These are phyloP conservation scores for Boletus insuetus DNA, from an alignment of 768 basidiomycete species.

Conservation along the genomic window DNA sequence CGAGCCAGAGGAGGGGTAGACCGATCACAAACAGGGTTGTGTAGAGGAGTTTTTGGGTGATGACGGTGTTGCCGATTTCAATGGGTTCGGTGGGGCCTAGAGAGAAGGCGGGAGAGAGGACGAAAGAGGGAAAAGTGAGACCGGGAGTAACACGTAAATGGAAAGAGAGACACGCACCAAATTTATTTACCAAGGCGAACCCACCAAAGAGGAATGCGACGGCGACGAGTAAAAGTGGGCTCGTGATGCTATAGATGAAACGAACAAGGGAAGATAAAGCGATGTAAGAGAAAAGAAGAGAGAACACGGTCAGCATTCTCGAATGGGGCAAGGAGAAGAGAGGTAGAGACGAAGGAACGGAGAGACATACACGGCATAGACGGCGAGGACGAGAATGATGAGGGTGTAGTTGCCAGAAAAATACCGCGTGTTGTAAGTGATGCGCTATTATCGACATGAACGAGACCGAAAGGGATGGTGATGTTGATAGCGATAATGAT, in stretches of 20 bases:
- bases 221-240: slow-evolving; percentile 77
- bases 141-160: background rate
- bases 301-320: background rate
- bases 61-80: slow-evolving; percentile 73
- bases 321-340: background rate
- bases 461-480: too few species aligned
- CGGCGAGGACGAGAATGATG: slow-evolving; percentile 71
- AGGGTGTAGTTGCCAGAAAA: slow-evolving; percentile 91
- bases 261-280: too few species aligned
- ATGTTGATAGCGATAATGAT: too few species aligned
- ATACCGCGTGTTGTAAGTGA: slow-evolving; percentile 92
- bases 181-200: slow-evolving; percentile 85
- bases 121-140: too few species aligned
- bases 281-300: too few species aligned
- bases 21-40: slow-evolving; percentile 88
- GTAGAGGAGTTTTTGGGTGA: slow-evolving; percentile 91
- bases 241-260: slow-evolving; percentile 56
- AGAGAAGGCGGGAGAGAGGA: too few species aligned
- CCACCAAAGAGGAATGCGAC: slow-evolving; percentile 89
- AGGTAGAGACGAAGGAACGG: background rate
- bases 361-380: slow-evolving; percentile 75
- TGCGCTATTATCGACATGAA: slow-evolving; percentile 49
- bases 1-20: slow-evolving; percentile 78
- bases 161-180: slow-evolving; percentile 50
- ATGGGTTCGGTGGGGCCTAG: slow-evolving; percentile 75